phyloP scores from a whole-genome alignment of 129 eudicot species.

The Chrysanthemum makinoi region DNA sequence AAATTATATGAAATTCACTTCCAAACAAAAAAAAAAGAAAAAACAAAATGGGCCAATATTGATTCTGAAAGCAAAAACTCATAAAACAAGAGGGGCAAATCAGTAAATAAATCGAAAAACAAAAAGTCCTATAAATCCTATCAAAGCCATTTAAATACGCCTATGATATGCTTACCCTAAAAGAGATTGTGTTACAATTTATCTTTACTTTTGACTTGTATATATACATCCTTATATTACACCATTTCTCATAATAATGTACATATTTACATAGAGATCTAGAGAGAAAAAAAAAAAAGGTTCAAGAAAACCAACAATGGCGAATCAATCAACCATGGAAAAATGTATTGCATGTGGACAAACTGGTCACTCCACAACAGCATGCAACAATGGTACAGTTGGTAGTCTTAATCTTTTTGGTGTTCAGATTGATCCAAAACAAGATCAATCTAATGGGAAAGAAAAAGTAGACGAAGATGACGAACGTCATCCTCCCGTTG shows the following conservation, averaged over 20 bases:
- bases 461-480: constrained; percentile 16
- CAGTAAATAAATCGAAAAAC: no score
- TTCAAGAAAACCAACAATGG: constrained; percentile 13
- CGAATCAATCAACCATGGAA: constrained; percentile 15
- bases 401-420: constrained; percentile 41
- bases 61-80: no score
- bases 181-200: no score
- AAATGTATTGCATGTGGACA: constrained; percentile 33
- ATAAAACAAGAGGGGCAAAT: no score
- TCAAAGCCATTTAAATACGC: no score
- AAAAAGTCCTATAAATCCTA: no score
- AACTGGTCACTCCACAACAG: constrained; percentile 32
- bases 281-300: neutral
- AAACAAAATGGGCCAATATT: no score
- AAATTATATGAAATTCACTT: no score
- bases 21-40: no score
- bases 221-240: no score
- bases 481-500: neutral
- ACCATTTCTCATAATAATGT: neutral
- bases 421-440: constrained; percentile 32
- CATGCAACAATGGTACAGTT: constrained; percentile 32
- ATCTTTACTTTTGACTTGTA: no score
- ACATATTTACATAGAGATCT: neutral
- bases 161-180: no score
- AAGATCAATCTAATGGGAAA: constrained; percentile 20